Evolutionary conservation across 2,329 filamentous ascomycete genomes (phyloP).

Genomic region (Tolypocladium capitatum): DNA sequence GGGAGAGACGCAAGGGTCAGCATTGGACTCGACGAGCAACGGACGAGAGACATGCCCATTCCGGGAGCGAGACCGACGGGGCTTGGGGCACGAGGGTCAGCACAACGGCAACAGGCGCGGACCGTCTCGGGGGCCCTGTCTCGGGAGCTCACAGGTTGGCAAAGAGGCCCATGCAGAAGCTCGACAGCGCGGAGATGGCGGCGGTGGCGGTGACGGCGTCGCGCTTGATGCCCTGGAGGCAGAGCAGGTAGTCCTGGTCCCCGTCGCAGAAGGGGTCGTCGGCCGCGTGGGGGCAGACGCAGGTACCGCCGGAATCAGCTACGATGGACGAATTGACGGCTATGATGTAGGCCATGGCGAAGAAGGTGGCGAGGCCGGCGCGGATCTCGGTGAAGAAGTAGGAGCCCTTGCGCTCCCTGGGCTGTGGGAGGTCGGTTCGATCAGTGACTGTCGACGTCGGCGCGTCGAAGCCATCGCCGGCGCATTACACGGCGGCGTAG

Average conservation of each 20-base stretch:
- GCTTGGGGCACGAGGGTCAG: conserved; percentile 9
- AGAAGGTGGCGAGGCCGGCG: conserved; percentile 70
- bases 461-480: background rate
- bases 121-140: background rate
- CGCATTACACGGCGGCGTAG: background rate
- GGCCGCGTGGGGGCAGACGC: conserved; percentile 47
- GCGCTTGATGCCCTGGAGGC: conserved; percentile 51
- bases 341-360: conserved; percentile 45
- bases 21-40: background rate
- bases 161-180: conserved; percentile 73
- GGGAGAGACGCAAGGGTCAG: conserved; percentile 4
- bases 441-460: background rate
- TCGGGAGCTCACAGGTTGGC: conserved; percentile 50
- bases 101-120: background rate
- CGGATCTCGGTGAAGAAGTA: conserved; percentile 75
- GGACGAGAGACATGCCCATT: conserved; percentile 23
- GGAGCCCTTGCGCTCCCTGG: conserved; percentile 58
- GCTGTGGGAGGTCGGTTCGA: conserved; percentile 25
- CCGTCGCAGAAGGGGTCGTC: conserved; percentile 38
- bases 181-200: conserved; percentile 64
- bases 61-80: conserved; percentile 27
- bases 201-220: conserved; percentile 78
- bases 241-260: conserved; percentile 50
- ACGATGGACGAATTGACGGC: conserved; percentile 40
- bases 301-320: conserved; percentile 60